Conservation (phyloP, 2,329 filamentous ascomycete genomes). For the Zopfia rhizophila region DNA sequence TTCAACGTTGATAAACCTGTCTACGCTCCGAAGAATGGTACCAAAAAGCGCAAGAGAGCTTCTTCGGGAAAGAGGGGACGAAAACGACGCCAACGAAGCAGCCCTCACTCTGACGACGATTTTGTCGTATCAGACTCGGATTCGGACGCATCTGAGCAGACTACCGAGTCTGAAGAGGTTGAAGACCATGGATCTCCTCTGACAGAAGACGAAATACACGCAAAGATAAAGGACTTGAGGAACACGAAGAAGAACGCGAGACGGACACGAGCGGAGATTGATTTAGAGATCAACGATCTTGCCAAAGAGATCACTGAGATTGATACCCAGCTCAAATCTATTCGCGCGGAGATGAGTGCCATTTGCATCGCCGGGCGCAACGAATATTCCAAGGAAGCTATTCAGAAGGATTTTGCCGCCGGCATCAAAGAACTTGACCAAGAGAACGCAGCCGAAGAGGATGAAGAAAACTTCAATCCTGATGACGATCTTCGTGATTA, state of each 20-base stretch:
- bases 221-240: slow-evolving; percentile 58
- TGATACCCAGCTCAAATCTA: slow-evolving; percentile 38
- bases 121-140: slow-evolving; percentile 32
- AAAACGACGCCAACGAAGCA: slow-evolving; percentile 29
- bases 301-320: slow-evolving; percentile 38
- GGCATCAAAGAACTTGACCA: slow-evolving; percentile 70
- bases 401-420: slow-evolving; percentile 68
- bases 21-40: slow-evolving; percentile 47
- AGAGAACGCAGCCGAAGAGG: slow-evolving; percentile 63
- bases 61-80: slow-evolving; percentile 14
- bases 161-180: slow-evolving; percentile 32
- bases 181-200: slow-evolving; percentile 46
- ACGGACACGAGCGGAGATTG: slow-evolving; percentile 37
- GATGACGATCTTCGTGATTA: slow-evolving; percentile 68
- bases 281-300: slow-evolving; percentile 44
- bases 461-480: slow-evolving; percentile 66
- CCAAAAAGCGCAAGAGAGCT: slow-evolving; percentile 58
- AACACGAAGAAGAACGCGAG: slow-evolving; percentile 55
- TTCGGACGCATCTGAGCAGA: slow-evolving; percentile 35
- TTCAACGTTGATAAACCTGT: slow-evolving; percentile 56
- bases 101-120: slow-evolving; percentile 30
- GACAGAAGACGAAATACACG: slow-evolving; percentile 52
- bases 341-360: slow-evolving; percentile 49
- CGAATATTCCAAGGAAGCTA: slow-evolving; percentile 63
- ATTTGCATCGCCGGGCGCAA: slow-evolving; percentile 67